Evolutionary conservation across 371 early-diverging fungal species (phyloP).

Genomic region (Funneliformis caledonium): DNA sequence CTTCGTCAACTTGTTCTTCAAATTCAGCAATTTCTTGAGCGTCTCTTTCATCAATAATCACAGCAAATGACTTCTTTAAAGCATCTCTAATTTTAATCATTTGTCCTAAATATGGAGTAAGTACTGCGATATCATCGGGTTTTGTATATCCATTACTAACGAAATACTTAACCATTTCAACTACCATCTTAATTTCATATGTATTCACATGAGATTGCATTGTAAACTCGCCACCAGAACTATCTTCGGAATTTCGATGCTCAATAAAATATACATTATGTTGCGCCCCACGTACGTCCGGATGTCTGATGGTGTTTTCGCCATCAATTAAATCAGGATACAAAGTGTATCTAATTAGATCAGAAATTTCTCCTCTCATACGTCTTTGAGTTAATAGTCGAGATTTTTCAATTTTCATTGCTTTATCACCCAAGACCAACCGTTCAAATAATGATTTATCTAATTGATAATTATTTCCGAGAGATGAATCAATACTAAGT

Average conservation of each 20-base stretch:
- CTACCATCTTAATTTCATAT: conserved; percentile 53
- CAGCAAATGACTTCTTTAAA: conserved; percentile 38
- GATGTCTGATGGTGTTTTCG: conserved; percentile 42
- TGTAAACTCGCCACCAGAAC: conserved; percentile 41
- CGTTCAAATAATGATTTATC: conserved; percentile 74
- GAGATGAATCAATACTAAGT: conserved; percentile 45
- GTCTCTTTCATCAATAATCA: conserved; percentile 48
- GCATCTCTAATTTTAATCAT: conserved; percentile 50
- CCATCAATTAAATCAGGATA: conserved; percentile 49
- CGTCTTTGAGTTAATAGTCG: conserved; percentile 50
- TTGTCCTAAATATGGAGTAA: conserved; percentile 49
- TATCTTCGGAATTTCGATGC: conserved; percentile 50
- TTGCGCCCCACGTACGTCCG: conserved; percentile 52
- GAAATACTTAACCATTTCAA: conserved; percentile 6
- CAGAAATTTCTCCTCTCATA: conserved; percentile 58
- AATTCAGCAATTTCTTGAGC: conserved; percentile 46
- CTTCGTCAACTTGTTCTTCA: conserved; percentile 37
- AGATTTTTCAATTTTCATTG: conserved; percentile 48
- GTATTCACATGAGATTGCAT: conserved; percentile 50
- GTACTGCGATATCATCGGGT: no score
- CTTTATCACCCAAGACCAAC: conserved; percentile 51
- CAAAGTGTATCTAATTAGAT: conserved; percentile 51
- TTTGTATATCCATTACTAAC: conserved; percentile 6
- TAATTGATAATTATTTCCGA: conserved; percentile 54
- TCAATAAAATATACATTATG: not conserved